phyloP scores from a whole-genome alignment of 345 rosid genomes.

The Murraya koenigii region DNA sequence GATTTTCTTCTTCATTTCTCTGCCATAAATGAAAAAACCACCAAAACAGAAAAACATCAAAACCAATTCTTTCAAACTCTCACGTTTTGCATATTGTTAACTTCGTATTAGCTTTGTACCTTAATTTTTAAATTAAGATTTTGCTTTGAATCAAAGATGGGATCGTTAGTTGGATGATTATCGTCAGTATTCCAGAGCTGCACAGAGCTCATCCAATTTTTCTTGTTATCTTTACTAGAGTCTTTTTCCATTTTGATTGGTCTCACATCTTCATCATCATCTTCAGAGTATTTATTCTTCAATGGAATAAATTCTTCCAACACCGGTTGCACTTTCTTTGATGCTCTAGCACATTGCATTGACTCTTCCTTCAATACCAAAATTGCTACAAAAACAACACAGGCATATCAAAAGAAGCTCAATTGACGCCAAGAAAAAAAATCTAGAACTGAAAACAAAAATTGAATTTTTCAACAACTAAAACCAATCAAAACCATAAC shows the following conservation, averaged over 20 bases:
- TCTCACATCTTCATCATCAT: slow-evolving; percentile 23
- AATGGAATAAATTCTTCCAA: slow-evolving; percentile 74
- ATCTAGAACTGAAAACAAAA: background rate
- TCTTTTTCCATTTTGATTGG: slow-evolving; percentile 34
- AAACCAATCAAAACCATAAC: slow-evolving; percentile 7
- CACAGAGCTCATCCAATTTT: slow-evolving; percentile 66
- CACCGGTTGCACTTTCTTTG: slow-evolving; percentile 47
- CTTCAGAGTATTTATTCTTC: slow-evolving; percentile 31
- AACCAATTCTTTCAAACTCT: background rate
- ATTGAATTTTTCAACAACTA: background rate
- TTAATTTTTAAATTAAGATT: slow-evolving; percentile 37
- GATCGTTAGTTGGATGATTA: slow-evolving; percentile 17
- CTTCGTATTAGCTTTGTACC: slow-evolving; percentile 29
- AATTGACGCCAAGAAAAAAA: background rate
- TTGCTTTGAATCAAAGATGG: slow-evolving; percentile 29
- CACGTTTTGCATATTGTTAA: background rate
- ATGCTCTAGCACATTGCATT: slow-evolving; percentile 31
- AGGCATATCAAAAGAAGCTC: background rate
- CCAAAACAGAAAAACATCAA: background rate
- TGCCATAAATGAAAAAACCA: slow-evolving; percentile 17
- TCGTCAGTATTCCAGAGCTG: slow-evolving; percentile 57
- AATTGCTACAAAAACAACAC: slow-evolving; percentile 54
- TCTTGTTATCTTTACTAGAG: slow-evolving; percentile 45
- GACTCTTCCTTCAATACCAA: slow-evolving; percentile 46
- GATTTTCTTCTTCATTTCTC: slow-evolving; percentile 46